Evolutionary conservation across 2,329 filamentous ascomycete species (phyloP).

Genomic region (Periconia macrospinosa): DNA sequence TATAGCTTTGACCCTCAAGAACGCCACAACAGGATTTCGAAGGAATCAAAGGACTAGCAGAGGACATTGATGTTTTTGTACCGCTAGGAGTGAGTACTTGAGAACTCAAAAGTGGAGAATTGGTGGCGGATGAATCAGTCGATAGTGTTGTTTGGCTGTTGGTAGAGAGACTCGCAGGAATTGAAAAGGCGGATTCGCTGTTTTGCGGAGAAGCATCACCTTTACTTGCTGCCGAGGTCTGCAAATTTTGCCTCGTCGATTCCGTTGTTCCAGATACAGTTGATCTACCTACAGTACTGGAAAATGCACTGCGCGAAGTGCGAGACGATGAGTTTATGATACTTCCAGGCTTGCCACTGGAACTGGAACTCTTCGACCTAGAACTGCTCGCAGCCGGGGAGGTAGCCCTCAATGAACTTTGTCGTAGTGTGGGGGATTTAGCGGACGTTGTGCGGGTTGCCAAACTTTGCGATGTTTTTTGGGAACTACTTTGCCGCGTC

Average conservation of each 20-base stretch:
- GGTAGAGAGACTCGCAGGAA: background rate
- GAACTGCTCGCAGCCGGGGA: background rate
- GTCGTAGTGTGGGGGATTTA: background rate
- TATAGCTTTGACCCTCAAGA: background rate
- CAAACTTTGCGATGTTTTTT: background rate
- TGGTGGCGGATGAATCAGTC: background rate
- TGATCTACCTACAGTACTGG: background rate
- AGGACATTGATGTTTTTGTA: no score
- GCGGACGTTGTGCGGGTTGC: background rate
- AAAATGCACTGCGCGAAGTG: background rate
- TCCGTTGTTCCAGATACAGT: background rate
- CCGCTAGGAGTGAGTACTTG: no score
- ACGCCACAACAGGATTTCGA: slow-evolving; percentile 3
- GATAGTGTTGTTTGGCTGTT: background rate
- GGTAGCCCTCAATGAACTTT: background rate
- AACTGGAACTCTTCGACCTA: background rate
- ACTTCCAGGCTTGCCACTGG: background rate
- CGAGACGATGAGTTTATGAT: background rate
- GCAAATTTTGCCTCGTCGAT: background rate
- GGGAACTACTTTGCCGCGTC: background rate
- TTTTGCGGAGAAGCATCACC: background rate
- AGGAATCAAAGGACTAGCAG: no score
- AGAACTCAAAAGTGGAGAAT: no score
- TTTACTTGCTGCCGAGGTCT: background rate
- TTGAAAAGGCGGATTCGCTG: background rate